Evolutionary conservation across 2,329 filamentous ascomycete species (phyloP).

Genomic region (Colletotrichum cereale): DNA sequence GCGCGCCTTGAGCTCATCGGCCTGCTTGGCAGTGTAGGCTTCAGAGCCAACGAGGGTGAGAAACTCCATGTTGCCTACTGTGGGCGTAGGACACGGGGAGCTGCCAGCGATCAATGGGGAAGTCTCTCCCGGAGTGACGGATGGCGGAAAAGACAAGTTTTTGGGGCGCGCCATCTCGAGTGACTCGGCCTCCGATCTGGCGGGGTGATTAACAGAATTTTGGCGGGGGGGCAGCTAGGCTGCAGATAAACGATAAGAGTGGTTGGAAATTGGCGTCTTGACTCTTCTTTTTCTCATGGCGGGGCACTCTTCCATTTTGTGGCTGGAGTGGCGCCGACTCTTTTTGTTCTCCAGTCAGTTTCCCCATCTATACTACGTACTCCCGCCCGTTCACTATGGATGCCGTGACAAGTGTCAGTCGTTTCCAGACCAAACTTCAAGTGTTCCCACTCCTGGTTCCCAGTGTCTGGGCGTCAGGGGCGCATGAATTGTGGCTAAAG

Average conservation of each 20-base stretch:
- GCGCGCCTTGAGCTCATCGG: constrained; percentile 58
- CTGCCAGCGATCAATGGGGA: constrained; percentile 39
- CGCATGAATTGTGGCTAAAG: constrained; percentile 34
- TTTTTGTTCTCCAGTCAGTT: constrained; percentile 11
- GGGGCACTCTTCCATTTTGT: constrained; percentile 37
- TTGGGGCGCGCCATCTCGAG: constrained; percentile 29
- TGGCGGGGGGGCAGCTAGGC: constrained; percentile 36
- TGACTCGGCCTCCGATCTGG: constrained; percentile 34
- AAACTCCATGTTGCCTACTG: constrained; percentile 43
- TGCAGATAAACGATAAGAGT: constrained; percentile 37
- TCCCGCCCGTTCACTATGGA: background rate
- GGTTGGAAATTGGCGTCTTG: constrained; percentile 30
- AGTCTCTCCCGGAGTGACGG: constrained; percentile 31
- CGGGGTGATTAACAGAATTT: constrained; percentile 39
- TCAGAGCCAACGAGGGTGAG: constrained; percentile 56
- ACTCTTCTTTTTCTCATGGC: constrained; percentile 20
- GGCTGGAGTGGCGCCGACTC: constrained; percentile 16
- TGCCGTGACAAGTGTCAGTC: constrained; percentile 14
- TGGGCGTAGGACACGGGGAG: constrained; percentile 40
- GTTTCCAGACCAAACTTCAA: constrained; percentile 3
- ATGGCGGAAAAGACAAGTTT: constrained; percentile 37
- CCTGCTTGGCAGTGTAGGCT: constrained; percentile 63
- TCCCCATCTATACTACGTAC: background rate
- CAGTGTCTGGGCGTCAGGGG: constrained; percentile 7
- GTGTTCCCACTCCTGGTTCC: background rate